A percentile compares a stretch with the other conserved stretches of the same genome.
Conservation (phyloP, 2,329 filamentous ascomycete species). For the Exophiala oligosperma region DNA sequence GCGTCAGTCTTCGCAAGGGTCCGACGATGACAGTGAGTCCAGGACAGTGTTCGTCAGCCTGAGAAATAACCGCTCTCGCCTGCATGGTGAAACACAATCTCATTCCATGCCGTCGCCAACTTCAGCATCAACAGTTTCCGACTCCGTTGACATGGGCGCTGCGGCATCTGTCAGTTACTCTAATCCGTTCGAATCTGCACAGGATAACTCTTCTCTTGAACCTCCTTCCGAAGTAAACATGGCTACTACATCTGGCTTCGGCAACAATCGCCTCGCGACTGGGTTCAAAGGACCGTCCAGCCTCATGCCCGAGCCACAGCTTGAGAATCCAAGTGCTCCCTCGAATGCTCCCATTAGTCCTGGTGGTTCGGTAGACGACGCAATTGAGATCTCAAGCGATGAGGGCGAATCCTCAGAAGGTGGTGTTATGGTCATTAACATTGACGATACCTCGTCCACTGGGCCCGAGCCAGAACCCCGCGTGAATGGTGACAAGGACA, state of each 20-base stretch:
- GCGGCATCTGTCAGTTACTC: neutral
- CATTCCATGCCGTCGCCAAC: neutral
- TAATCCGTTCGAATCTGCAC: neutral
- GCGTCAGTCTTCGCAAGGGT: slow-evolving; percentile 33
- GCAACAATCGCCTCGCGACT: slow-evolving; percentile 27
- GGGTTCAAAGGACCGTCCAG: slow-evolving; percentile 18
- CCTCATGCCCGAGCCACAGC: slow-evolving; percentile 5
- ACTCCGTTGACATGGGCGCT: slow-evolving; percentile 6
- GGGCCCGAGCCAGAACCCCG: slow-evolving; percentile 13
- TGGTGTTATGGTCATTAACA: slow-evolving; percentile 45
- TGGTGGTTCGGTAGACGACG: slow-evolving; percentile 16
- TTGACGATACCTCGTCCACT: slow-evolving; percentile 30
- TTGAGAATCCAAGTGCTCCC: neutral
- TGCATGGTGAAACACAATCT: slow-evolving; percentile 17
- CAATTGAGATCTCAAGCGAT: slow-evolving; percentile 32
- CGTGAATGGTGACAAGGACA: slow-evolving; percentile 9
- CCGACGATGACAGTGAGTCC: slow-evolving; percentile 41
- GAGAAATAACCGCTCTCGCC: slow-evolving; percentile 32
- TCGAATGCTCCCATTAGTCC: neutral
- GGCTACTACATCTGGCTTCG: slow-evolving; percentile 10
- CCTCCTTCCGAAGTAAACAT: neutral
- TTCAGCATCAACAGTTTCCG: neutral
- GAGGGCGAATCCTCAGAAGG: slow-evolving; percentile 33
- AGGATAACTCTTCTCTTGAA: neutral
- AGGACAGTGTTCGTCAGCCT: slow-evolving; percentile 46